phyloP scores from a whole-genome alignment of 2,329 filamentous ascomycete genomes.

The Helicocarpus griseus region DNA sequence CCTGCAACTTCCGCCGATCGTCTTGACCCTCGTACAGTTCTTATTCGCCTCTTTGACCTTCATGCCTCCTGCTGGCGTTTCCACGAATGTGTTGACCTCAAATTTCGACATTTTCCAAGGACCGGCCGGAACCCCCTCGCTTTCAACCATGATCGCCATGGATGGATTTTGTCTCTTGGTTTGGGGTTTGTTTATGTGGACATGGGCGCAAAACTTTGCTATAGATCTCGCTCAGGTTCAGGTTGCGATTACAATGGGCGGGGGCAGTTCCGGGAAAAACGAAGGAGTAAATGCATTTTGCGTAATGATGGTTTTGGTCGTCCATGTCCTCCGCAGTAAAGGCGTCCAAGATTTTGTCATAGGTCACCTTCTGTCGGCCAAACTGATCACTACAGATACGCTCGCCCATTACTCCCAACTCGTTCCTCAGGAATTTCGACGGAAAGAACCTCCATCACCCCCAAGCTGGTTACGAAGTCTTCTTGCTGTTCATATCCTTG shows the following conservation, averaged over 20 bases:
- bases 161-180: slow-evolving; percentile 73
- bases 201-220: slow-evolving; percentile 75
- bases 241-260: slow-evolving; percentile 82
- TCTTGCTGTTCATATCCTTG: slow-evolving; percentile 40
- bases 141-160: slow-evolving; percentile 74
- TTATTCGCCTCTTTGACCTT: slow-evolving; percentile 90
- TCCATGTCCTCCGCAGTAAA: slow-evolving; percentile 38
- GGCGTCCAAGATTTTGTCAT: slow-evolving; percentile 42
- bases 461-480: slow-evolving; percentile 39
- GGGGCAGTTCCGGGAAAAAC: slow-evolving; percentile 51
- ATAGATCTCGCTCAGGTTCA: slow-evolving; percentile 87
- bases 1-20: slow-evolving; percentile 80
- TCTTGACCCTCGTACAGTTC: slow-evolving; percentile 80
- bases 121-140: slow-evolving; percentile 72
- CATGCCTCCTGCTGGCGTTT: slow-evolving; percentile 70
- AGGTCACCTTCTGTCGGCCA: slow-evolving; percentile 34
- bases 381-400: slow-evolving; percentile 34
- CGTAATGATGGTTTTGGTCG: slow-evolving; percentile 35
- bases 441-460: slow-evolving; percentile 31
- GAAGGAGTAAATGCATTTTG: slow-evolving; percentile 37
- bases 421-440: slow-evolving; percentile 35
- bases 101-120: slow-evolving; percentile 88
- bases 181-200: slow-evolving; percentile 75
- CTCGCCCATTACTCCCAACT: slow-evolving; percentile 35
- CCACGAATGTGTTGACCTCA: slow-evolving; percentile 64